Percentiles rank a stretch among this genome's conserved stretches.
Conservation (phyloP, 257 asterid genomes). For the Salvia splendens region DNA sequence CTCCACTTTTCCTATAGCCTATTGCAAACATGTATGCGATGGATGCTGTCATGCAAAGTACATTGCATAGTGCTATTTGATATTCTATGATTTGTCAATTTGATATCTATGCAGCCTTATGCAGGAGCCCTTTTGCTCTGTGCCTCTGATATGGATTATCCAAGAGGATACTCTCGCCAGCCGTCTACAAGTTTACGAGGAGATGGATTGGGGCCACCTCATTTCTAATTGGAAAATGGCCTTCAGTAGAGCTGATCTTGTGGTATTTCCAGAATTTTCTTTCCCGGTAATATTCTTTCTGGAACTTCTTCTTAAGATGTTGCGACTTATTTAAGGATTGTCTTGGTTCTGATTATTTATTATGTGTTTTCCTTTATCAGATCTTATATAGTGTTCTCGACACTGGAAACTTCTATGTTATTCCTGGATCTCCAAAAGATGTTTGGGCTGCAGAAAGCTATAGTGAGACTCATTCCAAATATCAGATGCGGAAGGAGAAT, state of each 20-base stretch:
- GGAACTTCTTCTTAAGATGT: conserved; percentile 24
- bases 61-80: conserved; percentile 31
- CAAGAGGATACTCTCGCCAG: conserved; percentile 87
- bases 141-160: conserved; percentile 91
- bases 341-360: conserved; percentile 35
- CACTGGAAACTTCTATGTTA: conserved; percentile 98
- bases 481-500: conserved; percentile 69
- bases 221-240: conserved; percentile 74
- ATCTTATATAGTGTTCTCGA: conserved; percentile 89
- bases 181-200: conserved; percentile 68
- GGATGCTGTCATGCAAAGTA: conserved; percentile 17
- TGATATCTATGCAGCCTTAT: conserved; percentile 97
- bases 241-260: conserved; percentile 78
- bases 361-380: conserved; percentile 61
- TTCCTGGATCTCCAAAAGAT: conserved; percentile 93
- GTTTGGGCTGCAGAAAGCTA: conserved; percentile 95
- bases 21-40: conserved; percentile 13
- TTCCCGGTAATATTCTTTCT: conserved; percentile 64
- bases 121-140: conserved; percentile 99
- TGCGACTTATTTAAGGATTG: conserved; percentile 17
- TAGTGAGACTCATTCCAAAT: conserved; percentile 72
- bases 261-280: conserved; percentile 88
- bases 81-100: conserved; percentile 68
- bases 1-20: neutral
- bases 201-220: conserved; percentile 70